Base-by-base conservation (phyloP, 2,329 filamentous ascomycete genomes). In the Xylaria arbuscula region DNA sequence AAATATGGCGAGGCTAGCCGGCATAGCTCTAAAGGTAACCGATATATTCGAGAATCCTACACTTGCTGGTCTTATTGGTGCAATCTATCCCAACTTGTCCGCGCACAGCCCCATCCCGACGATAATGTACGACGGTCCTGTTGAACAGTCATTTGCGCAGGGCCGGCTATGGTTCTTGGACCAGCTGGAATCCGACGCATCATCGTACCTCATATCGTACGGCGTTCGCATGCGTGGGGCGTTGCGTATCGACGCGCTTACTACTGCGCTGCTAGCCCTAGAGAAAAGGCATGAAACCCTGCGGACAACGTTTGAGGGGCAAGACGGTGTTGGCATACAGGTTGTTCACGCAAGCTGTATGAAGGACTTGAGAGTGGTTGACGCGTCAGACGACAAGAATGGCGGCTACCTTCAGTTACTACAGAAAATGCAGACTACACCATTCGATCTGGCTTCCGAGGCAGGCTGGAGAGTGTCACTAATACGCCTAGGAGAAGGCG, bases 161-260 rank as follows among this genome's bases (percentile, higher is more conserved):
- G 60, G 60, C 2, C 59, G 65, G 17, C 36, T 67, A 42, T 67
- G 65, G 65, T 67, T 67, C 40, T 28, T 67, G n/a, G 60, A 67
- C 9, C 60, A 67, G 55, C 48, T 67, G 19, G 50, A 59, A 24
- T 22, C 28, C 2, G 60, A 45, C 1, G 54, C 65, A 15, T 59
- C 65, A n/a, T 60, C 36, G 54, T 67, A 67, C 22, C 54, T 59
- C 32, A 55, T 67, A 28, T 60, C 65, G 17, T 63, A 59, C 19
- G 59, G 17, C 9, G 48, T 64, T 13, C 53, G 65, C 32, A 48
- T 67, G 53, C 60, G 60, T 55, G 65, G 65, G 1, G 10, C 24
- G 48, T 48, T 67, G 47, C 47, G 32, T 8, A 34, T 67, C 22
- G 65, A 64, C 4, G 60, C 60, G 28, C 59, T 67, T 7, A 48